Percentiles rank a stretch among this genome's conserved stretches.
phyloP scores from a whole-genome alignment of 2,329 filamentous ascomycete species.

The Myriosclerotinia scirpicola region DNA sequence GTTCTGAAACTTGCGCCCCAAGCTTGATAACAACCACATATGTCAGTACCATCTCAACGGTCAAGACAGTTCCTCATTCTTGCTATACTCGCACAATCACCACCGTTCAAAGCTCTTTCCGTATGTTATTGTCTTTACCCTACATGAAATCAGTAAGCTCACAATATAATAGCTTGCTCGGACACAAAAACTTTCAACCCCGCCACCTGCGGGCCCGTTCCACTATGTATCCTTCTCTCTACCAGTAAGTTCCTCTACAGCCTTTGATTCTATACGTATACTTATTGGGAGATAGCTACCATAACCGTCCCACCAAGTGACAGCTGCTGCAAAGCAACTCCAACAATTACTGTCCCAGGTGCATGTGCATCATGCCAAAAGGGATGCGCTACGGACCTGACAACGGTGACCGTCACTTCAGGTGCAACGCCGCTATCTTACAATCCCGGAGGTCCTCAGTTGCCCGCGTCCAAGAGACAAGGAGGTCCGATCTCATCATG shows the following conservation, averaged over 20 bases:
- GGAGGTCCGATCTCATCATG: neutral
- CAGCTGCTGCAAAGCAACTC: slow-evolving; percentile 44
- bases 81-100: slow-evolving; percentile 39
- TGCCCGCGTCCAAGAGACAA: slow-evolving; percentile 8
- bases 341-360: slow-evolving; percentile 35
- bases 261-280: too few relatives aligned
- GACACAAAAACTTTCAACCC: slow-evolving; percentile 10
- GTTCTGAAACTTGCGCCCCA: slow-evolving; percentile 23
- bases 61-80: slow-evolving; percentile 26
- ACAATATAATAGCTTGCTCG: slow-evolving; percentile 21
- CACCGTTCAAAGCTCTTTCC: slow-evolving; percentile 23
- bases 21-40: slow-evolving; percentile 26
- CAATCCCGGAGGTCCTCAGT: slow-evolving; percentile 13
- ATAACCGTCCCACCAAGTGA: slow-evolving; percentile 43
- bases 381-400: slow-evolving; percentile 32
- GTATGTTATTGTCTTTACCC: neutral
- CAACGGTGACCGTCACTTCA: slow-evolving; percentile 16
- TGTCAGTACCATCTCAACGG: slow-evolving; percentile 28
- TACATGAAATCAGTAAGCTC: neutral
- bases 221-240: slow-evolving; percentile 26
- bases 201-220: slow-evolving; percentile 14
- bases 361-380: slow-evolving; percentile 37
- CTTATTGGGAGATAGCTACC: slow-evolving; percentile 32
- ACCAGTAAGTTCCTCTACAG: too few relatives aligned
- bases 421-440: neutral